Percentiles rank a stretch among this genome's conserved stretches.
Conservation (phyloP, 257 asterid genomes). For the Ophiorrhiza pumila region DNA sequence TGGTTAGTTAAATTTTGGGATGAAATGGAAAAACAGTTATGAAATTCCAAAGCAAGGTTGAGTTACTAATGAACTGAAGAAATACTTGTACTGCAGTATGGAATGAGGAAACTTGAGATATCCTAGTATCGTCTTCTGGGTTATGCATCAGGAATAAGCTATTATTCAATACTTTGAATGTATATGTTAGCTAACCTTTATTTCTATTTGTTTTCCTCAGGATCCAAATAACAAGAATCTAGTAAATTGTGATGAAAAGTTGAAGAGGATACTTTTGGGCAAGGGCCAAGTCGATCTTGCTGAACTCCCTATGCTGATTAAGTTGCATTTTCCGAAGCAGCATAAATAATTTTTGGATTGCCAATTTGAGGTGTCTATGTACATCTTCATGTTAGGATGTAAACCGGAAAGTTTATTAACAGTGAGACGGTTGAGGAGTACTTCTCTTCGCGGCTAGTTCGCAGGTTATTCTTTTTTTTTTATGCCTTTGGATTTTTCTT, state of each 20-base stretch:
- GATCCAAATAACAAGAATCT: slow-evolving; percentile 71
- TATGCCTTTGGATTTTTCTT: not conserved
- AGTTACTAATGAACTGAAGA: not conserved
- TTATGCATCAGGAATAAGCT: not conserved
- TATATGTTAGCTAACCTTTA: not conserved
- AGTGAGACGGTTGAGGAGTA: not conserved
- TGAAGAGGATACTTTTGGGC: slow-evolving; percentile 75
- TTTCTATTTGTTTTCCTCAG: slow-evolving; percentile 23
- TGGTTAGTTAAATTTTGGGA: not conserved
- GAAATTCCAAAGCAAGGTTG: not conserved
- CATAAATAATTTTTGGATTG: slow-evolving; percentile 34
- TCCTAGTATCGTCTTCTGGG: not conserved
- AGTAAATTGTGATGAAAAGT: slow-evolving; percentile 76
- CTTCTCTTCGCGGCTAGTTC: not conserved
- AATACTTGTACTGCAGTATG: not conserved
- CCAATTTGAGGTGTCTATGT: slow-evolving; percentile 5
- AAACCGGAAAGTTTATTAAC: not conserved
- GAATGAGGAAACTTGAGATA: not conserved
- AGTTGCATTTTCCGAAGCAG: slow-evolving; percentile 83
- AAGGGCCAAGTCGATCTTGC: slow-evolving; percentile 69
- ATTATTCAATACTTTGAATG: not conserved
- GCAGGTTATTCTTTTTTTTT: not conserved
- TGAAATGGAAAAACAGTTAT: not conserved
- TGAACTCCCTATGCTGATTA: slow-evolving; percentile 76
- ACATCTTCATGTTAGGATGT: not conserved